Conservation (phyloP, 1,284 basidiomycete species). For the Ustilago xerochloae region DNA sequence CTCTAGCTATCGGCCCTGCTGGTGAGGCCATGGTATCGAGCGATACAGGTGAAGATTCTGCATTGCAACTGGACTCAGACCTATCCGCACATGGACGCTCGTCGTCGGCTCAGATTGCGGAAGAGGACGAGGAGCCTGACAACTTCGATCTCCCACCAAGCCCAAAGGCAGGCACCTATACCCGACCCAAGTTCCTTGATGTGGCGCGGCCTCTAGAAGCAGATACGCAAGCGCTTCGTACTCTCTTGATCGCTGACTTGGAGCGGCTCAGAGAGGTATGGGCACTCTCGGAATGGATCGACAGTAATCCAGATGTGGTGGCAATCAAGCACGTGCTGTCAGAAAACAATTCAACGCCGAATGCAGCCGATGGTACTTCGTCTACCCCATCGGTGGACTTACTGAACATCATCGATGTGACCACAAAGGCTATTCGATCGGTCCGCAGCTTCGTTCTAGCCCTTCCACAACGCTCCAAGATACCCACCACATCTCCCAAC, state of each 20-base stretch:
- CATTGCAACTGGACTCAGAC: background rate
- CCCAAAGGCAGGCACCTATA: conserved; percentile 28
- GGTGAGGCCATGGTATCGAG: conserved; percentile 37
- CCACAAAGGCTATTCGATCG: conserved; percentile 48
- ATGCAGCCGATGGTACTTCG: background rate
- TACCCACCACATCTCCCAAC: conserved; percentile 11
- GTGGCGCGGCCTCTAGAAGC: conserved; percentile 50
- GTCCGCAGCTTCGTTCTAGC: conserved; percentile 54
- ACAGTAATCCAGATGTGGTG: background rate
- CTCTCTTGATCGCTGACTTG: conserved; percentile 26
- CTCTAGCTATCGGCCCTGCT: conserved; percentile 53
- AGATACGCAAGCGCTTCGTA: conserved; percentile 37
- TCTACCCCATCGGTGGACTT: conserved; percentile 7
- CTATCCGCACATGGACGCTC: background rate
- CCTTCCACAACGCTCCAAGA: conserved; percentile 27
- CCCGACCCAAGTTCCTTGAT: conserved; percentile 32
- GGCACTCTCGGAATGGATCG: conserved; percentile 19
- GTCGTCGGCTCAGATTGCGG: background rate
- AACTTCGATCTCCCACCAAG: conserved; percentile 32
- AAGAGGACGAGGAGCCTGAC: conserved; percentile 20
- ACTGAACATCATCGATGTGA: conserved; percentile 29
- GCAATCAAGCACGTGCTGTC: conserved; percentile 9
- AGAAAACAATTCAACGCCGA: background rate
- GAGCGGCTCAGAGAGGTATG: conserved; percentile 7
- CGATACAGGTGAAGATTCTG: background rate